These are phyloP conservation scores for Cryptococcus maquisensis DNA, from an alignment of 1,284 basidiomycete genomes.

Conservation along the genomic window DNA sequence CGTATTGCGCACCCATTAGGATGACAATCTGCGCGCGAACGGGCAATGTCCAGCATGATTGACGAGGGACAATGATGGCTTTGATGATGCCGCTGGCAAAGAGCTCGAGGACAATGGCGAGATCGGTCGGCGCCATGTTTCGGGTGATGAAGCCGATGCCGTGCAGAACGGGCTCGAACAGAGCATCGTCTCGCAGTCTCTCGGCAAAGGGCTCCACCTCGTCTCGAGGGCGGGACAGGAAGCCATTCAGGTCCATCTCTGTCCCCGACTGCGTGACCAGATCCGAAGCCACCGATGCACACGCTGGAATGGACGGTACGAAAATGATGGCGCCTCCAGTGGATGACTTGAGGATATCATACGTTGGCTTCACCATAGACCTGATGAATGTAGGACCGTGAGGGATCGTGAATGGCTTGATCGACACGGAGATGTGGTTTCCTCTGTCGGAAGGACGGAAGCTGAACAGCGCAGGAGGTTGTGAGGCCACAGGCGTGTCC, in stretches of 20 bases:
- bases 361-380: constrained; percentile 86
- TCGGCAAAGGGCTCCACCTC: constrained; percentile 62
- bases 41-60: constrained; percentile 80
- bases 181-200: constrained; percentile 61
- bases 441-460: constrained; percentile 82
- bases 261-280: constrained; percentile 83
- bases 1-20: constrained; percentile 89
- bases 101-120: constrained; percentile 73
- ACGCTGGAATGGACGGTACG: constrained; percentile 80
- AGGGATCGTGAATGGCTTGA: constrained; percentile 78
- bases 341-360: constrained; percentile 54
- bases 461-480: constrained; percentile 60
- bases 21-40: constrained; percentile 75
- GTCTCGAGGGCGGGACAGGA: constrained; percentile 59
- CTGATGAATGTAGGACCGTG: constrained; percentile 85
- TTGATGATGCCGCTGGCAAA: constrained; percentile 75
- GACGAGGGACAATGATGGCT: constrained; percentile 77
- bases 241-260: constrained; percentile 68
- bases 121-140: constrained; percentile 66
- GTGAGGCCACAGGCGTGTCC: neutral
- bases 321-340: constrained; percentile 72
- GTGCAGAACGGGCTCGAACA: constrained; percentile 74
- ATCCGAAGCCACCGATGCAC: constrained; percentile 70
- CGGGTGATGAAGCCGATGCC: constrained; percentile 86
- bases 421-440: constrained; percentile 65